A percentile compares a stretch with the other conserved stretches of the same genome.
Evolutionary conservation across 306 rosid genomes (phyloP).

Genomic region (Acacia melanoxylon): DNA sequence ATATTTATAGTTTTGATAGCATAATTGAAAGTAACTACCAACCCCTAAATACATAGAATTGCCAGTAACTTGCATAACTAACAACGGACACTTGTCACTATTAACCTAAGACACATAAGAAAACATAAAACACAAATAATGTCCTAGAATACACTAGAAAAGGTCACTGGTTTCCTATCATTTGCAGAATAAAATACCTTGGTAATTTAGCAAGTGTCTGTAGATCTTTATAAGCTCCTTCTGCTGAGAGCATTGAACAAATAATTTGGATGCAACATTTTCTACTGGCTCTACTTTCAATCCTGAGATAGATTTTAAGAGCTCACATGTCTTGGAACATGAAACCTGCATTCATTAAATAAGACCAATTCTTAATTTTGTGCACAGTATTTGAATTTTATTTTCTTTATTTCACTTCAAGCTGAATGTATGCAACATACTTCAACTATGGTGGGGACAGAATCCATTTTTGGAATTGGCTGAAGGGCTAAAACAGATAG

Average conservation of each 20-base stretch:
- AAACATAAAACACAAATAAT: background rate
- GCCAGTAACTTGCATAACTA: no score
- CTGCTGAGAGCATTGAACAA: constrained; percentile 99
- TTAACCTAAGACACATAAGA: background rate
- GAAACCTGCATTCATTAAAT: constrained; percentile 71
- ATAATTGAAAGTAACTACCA: no score
- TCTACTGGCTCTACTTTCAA: constrained; percentile 90
- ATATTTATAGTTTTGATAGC: no score
- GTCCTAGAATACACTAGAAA: no score
- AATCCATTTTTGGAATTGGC: constrained; percentile 78
- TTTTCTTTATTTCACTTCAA: constrained; percentile 9
- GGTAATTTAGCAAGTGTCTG: constrained; percentile 93
- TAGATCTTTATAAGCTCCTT: constrained; percentile 94
- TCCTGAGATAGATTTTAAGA: constrained; percentile 80
- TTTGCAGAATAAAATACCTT: constrained; percentile 48
- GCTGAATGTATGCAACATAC: constrained; percentile 45
- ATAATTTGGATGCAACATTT: constrained; percentile 89
- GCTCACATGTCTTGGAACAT: constrained; percentile 81
- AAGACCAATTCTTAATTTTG: constrained; percentile 26
- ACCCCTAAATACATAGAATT: no score
- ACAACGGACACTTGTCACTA: no score
- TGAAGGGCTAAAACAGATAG: constrained; percentile 95
- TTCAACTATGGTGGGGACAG: constrained; percentile 91
- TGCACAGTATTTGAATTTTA: background rate
- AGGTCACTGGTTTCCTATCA: no score